Base-by-base conservation (phyloP, 2,329 filamentous ascomycete species). In the Ophiocordyceps camponoti-saundersi region DNA sequence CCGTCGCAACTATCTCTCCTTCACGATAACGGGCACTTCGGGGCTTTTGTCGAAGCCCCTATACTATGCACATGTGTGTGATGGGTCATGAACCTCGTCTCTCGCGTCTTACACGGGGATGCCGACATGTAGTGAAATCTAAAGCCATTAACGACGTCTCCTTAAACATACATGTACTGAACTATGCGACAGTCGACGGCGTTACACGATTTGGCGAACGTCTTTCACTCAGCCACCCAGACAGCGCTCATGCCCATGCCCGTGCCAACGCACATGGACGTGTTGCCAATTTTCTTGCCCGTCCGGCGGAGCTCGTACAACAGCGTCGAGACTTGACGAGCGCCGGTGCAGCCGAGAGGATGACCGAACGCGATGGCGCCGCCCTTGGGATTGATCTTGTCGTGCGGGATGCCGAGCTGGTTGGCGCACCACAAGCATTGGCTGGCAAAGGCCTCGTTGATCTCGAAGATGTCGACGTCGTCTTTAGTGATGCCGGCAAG, bases 241-340 rank as follows among this genome's bases (percentile, higher is more conserved):
- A 95, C 82, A 50, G 89, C 87, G 48, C 88, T 89, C 87, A 95
- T 94, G 46, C 90, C 90, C 92, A 96, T 96, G 46, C 88, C 90
- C 2, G 90, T 96, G 46, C 90, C 92, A 45, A 96, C 70, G 62
- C 92, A 98, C 92, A 96, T 96, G 64, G 83, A 90, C 29, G 87
- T 95, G 41, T 95, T 79, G 46, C 92, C 92, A 51, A 96, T 69
- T 74, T 84, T 85, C 73, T 92, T 75, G 49, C 81, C 79, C 47
- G 79, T 92, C 61, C 90, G 73, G 73, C 78, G 83, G 56, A 96
- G 69, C 75, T 96, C 90, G 55, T 88, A 93, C 52, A 96, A 69
- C 57, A 96, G 67, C 12, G 92, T 96, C 59, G 85, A 87, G 44
- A 98, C 85, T 70, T 96, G 92, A 60, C 92, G 77, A 11, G 90